These are phyloP conservation scores for Maudiozyma serrabonitensis DNA, from an alignment of 805 yeast species.

Conservation along the genomic window DNA sequence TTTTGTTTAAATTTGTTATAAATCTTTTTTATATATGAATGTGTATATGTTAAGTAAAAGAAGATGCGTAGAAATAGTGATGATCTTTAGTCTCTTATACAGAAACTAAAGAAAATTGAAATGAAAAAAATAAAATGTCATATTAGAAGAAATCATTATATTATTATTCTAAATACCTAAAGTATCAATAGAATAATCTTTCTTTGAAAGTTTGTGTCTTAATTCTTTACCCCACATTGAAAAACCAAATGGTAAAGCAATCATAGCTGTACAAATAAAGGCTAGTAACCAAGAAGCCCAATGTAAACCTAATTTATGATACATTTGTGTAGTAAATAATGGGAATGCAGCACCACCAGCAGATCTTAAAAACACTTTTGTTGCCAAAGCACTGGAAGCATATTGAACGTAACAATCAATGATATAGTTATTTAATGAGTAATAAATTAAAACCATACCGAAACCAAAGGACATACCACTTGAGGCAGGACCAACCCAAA, in stretches of 20 bases:
- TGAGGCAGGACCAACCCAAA: conserved; percentile 74
- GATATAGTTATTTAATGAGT: conserved; percentile 72
- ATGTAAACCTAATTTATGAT: conserved; percentile 57
- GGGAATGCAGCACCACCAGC: conserved; percentile 88
- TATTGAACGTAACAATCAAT: conserved; percentile 80
- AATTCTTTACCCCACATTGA: conserved; percentile 55
- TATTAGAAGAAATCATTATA: too few species aligned
- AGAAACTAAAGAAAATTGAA: not conserved
- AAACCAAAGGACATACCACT: conserved; percentile 75
- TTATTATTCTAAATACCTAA: conserved; percentile 10
- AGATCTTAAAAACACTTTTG: conserved; percentile 69
- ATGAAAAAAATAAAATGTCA: not conserved
- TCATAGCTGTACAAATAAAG: conserved; percentile 69
- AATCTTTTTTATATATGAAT: too few species aligned
- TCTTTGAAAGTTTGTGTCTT: conserved; percentile 58
- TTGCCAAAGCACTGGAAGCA: conserved; percentile 74
- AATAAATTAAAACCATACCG: conserved; percentile 68
- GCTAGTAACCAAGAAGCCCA: conserved; percentile 80
- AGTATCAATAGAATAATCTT: conserved; percentile 42
- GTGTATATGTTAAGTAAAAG: too few species aligned
- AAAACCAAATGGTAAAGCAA: conserved; percentile 60
- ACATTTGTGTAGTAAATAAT: conserved; percentile 73
- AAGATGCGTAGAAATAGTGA: not conserved
- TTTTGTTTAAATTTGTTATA: too few species aligned
- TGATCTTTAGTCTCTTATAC: not conserved